Percentiles rank a stretch among this genome's conserved stretches.
phyloP scores from a whole-genome alignment of 192 early-diverging fungal genomes.

The Mortierella claussenii region DNA sequence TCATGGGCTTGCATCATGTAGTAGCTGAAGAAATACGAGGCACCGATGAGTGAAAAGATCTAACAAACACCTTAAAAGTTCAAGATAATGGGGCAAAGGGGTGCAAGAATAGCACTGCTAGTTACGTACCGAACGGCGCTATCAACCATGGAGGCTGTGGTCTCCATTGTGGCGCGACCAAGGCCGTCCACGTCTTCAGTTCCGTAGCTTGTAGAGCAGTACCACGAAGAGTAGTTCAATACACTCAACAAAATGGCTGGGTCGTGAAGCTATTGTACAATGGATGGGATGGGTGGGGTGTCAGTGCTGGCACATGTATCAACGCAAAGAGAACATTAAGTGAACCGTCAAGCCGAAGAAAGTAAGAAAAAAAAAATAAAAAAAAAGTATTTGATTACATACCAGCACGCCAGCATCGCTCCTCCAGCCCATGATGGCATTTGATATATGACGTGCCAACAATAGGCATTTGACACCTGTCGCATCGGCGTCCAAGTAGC shows the following conservation, averaged over 20 bases:
- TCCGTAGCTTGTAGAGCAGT: conserved; percentile 24
- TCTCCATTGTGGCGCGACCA: conserved; percentile 17
- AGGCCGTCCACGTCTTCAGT: conserved; percentile 18
- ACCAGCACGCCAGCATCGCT: conserved; percentile 57
- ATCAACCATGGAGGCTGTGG: conserved; percentile 25
- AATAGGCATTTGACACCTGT: conserved; percentile 34
- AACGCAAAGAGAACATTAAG: too few species aligned
- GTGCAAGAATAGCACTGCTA: neutral
- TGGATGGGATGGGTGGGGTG: too few species aligned
- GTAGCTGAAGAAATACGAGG: too few species aligned
- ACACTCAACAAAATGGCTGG: conserved; percentile 17
- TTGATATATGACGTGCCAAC: conserved; percentile 49
- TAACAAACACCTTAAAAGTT: neutral
- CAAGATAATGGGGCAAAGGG: neutral
- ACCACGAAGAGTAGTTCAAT: conserved; percentile 25
- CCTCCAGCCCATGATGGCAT: conserved; percentile 44
- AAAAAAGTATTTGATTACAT: too few species aligned
- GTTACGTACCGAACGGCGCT: conserved; percentile 6
- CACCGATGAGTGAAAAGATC: too few species aligned
- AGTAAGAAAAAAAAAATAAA: too few species aligned
- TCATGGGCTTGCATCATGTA: conserved; percentile 28
- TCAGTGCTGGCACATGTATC: too few species aligned
- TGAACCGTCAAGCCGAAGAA: too few species aligned
- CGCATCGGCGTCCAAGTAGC: conserved; percentile 5
- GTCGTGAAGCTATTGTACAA: conserved; percentile 11